phyloP scores from a whole-genome alignment of 352 stramenopile genomes.

The Globisporangium solare region DNA sequence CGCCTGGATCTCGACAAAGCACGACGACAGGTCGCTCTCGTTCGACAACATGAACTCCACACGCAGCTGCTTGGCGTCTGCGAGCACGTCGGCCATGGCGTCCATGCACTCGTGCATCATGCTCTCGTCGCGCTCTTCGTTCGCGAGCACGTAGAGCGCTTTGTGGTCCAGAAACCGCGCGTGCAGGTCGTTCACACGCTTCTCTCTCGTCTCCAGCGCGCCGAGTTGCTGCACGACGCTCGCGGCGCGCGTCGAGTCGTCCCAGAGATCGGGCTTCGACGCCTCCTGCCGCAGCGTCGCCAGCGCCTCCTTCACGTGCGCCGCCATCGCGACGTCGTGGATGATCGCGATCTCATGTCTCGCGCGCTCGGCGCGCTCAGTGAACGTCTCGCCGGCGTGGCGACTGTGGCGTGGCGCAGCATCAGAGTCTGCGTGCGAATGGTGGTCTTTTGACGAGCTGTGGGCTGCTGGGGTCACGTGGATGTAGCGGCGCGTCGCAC shows the following conservation, averaged over 20 bases:
- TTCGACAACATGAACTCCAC: slow-evolving; percentile 57
- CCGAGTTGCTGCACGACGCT: slow-evolving; percentile 56
- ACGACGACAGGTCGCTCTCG: slow-evolving; percentile 53
- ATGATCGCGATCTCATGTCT: slow-evolving; percentile 41
- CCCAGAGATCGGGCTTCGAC: slow-evolving; percentile 46
- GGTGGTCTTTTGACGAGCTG: too few relatives aligned
- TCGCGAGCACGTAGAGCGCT: slow-evolving; percentile 49
- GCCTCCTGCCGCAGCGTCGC: slow-evolving; percentile 37
- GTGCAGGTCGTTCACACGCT: slow-evolving; percentile 30
- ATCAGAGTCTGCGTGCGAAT: too few relatives aligned
- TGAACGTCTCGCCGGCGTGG: slow-evolving; percentile 33
- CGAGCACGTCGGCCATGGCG: slow-evolving; percentile 30
- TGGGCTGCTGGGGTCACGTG: too few relatives aligned
- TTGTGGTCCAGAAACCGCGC: slow-evolving; percentile 57
- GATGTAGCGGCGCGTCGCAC: too few relatives aligned
- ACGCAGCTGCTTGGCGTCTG: slow-evolving; percentile 46
- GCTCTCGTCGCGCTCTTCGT: slow-evolving; percentile 51
- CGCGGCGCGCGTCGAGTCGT: slow-evolving; percentile 48
- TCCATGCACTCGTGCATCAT: slow-evolving; percentile 46
- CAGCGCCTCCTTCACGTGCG: slow-evolving; percentile 38
- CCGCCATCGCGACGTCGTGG: slow-evolving; percentile 36
- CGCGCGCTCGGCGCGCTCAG: slow-evolving; percentile 26
- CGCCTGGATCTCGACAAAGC: slow-evolving; percentile 78
- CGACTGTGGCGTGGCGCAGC: background rate
- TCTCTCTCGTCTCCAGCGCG: slow-evolving; percentile 44